Evolutionary conservation across 2,329 filamentous ascomycete species (phyloP), one percentile per base, ranked within the genome.

Genomic region (Aspergillus ochraceus): DNA sequence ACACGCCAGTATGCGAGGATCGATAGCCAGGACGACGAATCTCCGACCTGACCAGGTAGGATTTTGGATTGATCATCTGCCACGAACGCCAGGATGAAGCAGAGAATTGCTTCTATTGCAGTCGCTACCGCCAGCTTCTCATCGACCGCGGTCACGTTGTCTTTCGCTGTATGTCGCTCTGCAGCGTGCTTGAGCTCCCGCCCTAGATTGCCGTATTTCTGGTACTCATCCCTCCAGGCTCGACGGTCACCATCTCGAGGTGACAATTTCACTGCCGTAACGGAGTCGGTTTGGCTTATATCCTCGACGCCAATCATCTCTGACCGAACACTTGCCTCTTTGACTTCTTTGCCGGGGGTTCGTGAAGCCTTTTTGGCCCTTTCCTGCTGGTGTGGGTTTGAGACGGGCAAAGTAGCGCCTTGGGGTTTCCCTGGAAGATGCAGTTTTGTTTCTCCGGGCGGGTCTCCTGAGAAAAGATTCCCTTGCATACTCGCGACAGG

Each of bases 1-100:
- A 78, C 80, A 29, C 75, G 72, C 76, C 80, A 80, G 57, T 82
- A 81, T 20, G 76, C 72, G 17, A 82, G 68, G 24, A 81, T 79
- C 22, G 76, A 78, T 26, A 76, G 70, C 82, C 82, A 84, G 42
- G 71, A 74, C 2, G 73, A 70, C 12, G 75, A 77, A 54, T 77
- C 74, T 12, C 71, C 76, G 30, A 73, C 58, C 68, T 76, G 74
- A 20, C 77, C 74, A 26, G 65, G 67, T 29, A 75, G 55, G 2
- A 67, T 64, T 60, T 77, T 78, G 26, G 66, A 71, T 53, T 76
- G 73, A 50, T 80, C 76, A 52, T 79, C 76, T 17, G 75, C 74
- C 49, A 77, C 74, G 60, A 80, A 80, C 11, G 79, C 78, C 32
- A 82, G 71, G 55, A 81, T 78, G 61, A 81, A 82, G 60, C 77